phyloP scores from a whole-genome alignment of 108 stramenopile species.

The Craspedostauros australis region DNA sequence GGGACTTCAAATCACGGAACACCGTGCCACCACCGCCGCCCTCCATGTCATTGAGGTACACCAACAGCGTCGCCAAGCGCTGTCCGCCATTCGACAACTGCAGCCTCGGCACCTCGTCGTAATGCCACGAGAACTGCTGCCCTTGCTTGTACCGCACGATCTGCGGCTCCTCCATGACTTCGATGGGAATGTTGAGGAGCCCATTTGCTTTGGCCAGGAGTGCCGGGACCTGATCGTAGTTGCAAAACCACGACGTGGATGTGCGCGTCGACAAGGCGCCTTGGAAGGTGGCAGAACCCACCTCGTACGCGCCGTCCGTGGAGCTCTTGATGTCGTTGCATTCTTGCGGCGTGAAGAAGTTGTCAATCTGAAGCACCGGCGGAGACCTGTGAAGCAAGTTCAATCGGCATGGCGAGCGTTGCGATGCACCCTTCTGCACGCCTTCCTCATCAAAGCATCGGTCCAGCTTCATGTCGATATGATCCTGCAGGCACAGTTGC shows the following conservation, averaged over 20 bases:
- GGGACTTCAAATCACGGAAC: slow-evolving; percentile 56
- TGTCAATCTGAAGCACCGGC: slow-evolving; percentile 60
- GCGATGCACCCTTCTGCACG: slow-evolving; percentile 17
- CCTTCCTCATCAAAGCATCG: slow-evolving; percentile 56
- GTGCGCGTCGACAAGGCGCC: slow-evolving; percentile 56
- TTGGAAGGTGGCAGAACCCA: slow-evolving; percentile 57
- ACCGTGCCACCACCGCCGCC: slow-evolving; percentile 67
- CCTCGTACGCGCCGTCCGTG: slow-evolving; percentile 19
- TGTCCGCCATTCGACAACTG: slow-evolving; percentile 66
- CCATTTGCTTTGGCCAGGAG: slow-evolving; percentile 53
- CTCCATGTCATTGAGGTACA: slow-evolving; percentile 73
- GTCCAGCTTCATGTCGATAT: slow-evolving; percentile 36
- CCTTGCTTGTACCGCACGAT: slow-evolving; percentile 66
- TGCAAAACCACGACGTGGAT: slow-evolving; percentile 78
- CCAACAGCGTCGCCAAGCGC: slow-evolving; percentile 73
- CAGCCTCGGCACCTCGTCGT: slow-evolving; percentile 55
- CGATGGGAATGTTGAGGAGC: slow-evolving; percentile 40
- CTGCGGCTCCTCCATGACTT: slow-evolving; percentile 73
- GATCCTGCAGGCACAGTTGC: slow-evolving; percentile 26
- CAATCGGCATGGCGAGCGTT: slow-evolving; percentile 32
- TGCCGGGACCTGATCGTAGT: slow-evolving; percentile 40
- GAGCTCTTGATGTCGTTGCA: slow-evolving; percentile 29
- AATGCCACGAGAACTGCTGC: slow-evolving; percentile 77
- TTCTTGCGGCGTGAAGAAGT: slow-evolving; percentile 62
- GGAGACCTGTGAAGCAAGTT: slow-evolving; percentile 58